Evolutionary conservation across 73 alveolate species (phyloP), one percentile per base, ranked within the genome.

Genomic region (Chromera velia): DNA sequence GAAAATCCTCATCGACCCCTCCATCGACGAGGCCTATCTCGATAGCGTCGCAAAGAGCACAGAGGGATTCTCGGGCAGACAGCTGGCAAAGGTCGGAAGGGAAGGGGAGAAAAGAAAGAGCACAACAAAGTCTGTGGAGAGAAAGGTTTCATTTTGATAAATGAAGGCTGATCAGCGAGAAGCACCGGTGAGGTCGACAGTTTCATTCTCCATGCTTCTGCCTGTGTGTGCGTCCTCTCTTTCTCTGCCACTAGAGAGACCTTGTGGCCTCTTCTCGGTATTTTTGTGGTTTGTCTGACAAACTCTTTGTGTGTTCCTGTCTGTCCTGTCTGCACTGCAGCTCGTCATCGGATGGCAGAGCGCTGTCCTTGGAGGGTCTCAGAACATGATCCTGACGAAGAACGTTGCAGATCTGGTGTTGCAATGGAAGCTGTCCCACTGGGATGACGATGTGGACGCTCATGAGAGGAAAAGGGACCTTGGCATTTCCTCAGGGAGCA

Each of bases 31-130:
- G 18, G 31, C 69, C 49, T 76, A 26, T 22, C n/a, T 64, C 68
- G 83, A 76, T 0, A 32, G 34, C 72, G 88, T 91, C 7, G 96
- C 95, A 32, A 84, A 88, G 78, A 48, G 81, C 40, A 91, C 93
- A 10, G 94, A 92, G 6, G 98, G 98, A 18, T 92, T 92, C 78
- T 88, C 95, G 18, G 98, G 98, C 63, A 86, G 98, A 74, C 96
- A 92, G 81, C 86, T 92, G 55, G 82, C 82, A 66, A 92, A 92
- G 82, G 81, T 92, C n/a, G n/a, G n/a, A n/a, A n/a, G n/a, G n/a
- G n/a, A n/a, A n/a, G n/a, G n/a, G n/a, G n/a, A n/a, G n/a, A n/a
- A n/a, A n/a, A n/a, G n/a, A n/a, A n/a, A n/a, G n/a, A n/a, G n/a
- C n/a, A n/a, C n/a, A n/a, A n/a, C n/a, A n/a, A n/a, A n/a, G n/a